Conservation (phyloP, 176 grass and related monocot genomes). For the Tillandsia leiboldiana region DNA sequence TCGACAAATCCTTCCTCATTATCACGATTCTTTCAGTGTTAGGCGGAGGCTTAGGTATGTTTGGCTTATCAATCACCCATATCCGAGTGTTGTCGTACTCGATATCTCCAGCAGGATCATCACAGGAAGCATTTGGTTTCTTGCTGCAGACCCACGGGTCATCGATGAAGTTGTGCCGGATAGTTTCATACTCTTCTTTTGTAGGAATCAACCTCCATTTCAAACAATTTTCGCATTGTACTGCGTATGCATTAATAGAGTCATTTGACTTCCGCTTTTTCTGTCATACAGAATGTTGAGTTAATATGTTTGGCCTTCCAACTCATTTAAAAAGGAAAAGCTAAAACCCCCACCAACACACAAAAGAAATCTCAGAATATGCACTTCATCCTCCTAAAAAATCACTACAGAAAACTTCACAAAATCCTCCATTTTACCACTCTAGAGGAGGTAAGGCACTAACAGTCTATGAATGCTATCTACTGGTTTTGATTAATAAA, state of each 20-base stretch:
- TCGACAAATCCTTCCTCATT: conserved; percentile 63
- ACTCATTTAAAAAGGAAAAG: background rate
- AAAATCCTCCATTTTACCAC: too few relatives aligned
- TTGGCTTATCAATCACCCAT: conserved; percentile 79
- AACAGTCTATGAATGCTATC: too few relatives aligned
- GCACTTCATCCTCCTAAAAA: background rate
- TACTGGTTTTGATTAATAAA: too few relatives aligned
- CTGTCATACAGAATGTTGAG: conserved; percentile 18
- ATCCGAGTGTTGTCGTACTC: conserved; percentile 56
- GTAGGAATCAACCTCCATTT: conserved; percentile 62
- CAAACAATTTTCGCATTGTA: conserved; percentile 60
- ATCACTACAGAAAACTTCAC: background rate
- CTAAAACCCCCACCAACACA: too few relatives aligned
- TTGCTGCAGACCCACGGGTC: conserved; percentile 71
- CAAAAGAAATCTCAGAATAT: background rate
- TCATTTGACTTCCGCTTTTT: conserved; percentile 36
- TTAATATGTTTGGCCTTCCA: background rate
- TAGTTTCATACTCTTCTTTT: conserved; percentile 65
- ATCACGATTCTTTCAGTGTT: conserved; percentile 48
- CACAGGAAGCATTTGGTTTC: conserved; percentile 46
- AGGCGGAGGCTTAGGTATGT: conserved; percentile 66
- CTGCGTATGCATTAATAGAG: conserved; percentile 54
- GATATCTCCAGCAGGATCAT: conserved; percentile 50
- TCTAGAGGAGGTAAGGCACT: too few relatives aligned
- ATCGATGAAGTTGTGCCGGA: conserved; percentile 54